Evolutionary conservation across 176 grass and related monocot genomes (phyloP).

Genomic region (Oryza meridionalis): DNA sequence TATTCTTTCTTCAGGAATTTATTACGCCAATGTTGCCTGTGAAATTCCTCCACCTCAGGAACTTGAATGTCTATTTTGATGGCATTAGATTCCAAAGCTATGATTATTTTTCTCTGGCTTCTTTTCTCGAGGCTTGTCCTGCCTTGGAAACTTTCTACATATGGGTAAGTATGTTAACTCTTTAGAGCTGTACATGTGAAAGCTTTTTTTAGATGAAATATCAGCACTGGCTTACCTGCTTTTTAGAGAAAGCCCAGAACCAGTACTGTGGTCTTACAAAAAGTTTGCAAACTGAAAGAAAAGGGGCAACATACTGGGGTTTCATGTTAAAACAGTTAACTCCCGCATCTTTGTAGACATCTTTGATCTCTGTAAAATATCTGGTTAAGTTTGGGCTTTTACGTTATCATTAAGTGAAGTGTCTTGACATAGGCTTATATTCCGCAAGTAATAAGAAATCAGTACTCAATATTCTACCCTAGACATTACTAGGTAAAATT

Average conservation of each 20-base stretch:
- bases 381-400: not conserved
- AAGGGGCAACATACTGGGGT: too few relatives aligned
- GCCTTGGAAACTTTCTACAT: conserved; percentile 20
- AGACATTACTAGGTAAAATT: not conserved
- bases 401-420: not conserved
- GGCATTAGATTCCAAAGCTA: not conserved
- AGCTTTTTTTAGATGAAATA: too few relatives aligned
- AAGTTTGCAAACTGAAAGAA: too few relatives aligned
- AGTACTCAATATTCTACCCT: not conserved
- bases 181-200: not conserved
- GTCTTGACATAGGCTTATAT: not conserved
- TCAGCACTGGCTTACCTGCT: too few relatives aligned
- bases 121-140: conserved; percentile 40
- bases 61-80: conserved; percentile 10
- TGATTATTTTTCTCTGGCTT: conserved; percentile 28
- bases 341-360: not conserved
- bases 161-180: conserved; percentile 20
- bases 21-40: not conserved
- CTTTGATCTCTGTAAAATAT: too few relatives aligned
- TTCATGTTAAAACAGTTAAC: not conserved
- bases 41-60: conserved; percentile 25
- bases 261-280: too few relatives aligned
- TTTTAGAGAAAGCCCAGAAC: too few relatives aligned
- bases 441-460: not conserved
- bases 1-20: conserved; percentile 7